A percentile compares a stretch with the other conserved stretches of the same genome.
Conservation (phyloP, 305 asterid species). For the Ilex paraguariensis region DNA sequence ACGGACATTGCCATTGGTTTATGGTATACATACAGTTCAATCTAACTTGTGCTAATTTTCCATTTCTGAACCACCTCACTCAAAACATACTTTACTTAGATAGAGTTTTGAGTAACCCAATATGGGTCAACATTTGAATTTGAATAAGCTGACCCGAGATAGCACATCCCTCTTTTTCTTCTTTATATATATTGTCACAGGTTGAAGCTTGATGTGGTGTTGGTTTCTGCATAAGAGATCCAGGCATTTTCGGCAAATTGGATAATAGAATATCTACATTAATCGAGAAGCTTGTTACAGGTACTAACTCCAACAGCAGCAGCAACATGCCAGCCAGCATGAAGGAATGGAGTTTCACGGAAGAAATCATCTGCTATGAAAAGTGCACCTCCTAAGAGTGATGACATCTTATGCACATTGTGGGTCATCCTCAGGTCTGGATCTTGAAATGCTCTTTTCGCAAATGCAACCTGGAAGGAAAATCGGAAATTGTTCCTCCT, state of each 20-base stretch:
- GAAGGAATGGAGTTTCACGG: slow-evolving; percentile 71
- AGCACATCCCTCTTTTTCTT: too few relatives aligned
- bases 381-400: slow-evolving; percentile 67
- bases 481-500: neutral
- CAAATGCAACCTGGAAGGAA: slow-evolving; percentile 64
- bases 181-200: too few relatives aligned
- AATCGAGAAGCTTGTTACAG: slow-evolving; percentile 74
- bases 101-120: too few relatives aligned
- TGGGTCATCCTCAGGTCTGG: slow-evolving; percentile 67
- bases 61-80: too few relatives aligned
- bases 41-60: too few relatives aligned
- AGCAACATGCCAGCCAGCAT: slow-evolving; percentile 95
- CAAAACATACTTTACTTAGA: too few relatives aligned
- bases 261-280: slow-evolving; percentile 4
- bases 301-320: slow-evolving; percentile 85
- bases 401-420: slow-evolving; percentile 76
- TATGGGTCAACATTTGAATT: too few relatives aligned
- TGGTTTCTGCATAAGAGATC: neutral
- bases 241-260: slow-evolving; percentile 55
- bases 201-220: neutral
- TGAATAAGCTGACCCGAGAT: neutral
- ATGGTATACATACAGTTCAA: too few relatives aligned
- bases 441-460: slow-evolving; percentile 66
- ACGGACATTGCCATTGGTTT: too few relatives aligned
- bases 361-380: slow-evolving; percentile 71